These are phyloP conservation scores for Dothistroma pini DNA, from an alignment of 2,329 filamentous ascomycete species.

Conservation along the genomic window DNA sequence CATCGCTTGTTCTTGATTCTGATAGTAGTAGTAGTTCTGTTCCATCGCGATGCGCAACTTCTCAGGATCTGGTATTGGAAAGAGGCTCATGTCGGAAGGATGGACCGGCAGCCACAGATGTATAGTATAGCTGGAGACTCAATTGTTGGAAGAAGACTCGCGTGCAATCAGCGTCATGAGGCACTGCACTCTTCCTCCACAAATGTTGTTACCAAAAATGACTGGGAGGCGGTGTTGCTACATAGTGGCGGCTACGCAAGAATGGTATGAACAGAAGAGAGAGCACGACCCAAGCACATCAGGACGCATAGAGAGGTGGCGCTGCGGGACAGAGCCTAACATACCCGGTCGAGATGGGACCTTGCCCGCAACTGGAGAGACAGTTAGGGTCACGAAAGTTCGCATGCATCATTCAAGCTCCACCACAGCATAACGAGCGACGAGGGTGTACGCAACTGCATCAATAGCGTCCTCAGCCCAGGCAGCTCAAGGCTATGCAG, in stretches of 20 bases:
- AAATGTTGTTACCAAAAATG: conserved; percentile 18
- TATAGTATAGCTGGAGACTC: not conserved
- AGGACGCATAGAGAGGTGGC: conserved; percentile 12
- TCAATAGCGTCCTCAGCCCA: conserved; percentile 21
- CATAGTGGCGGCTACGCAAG: conserved; percentile 16
- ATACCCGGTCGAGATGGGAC: conserved; percentile 10
- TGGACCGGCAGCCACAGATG: not conserved
- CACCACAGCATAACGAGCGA: conserved; percentile 18
- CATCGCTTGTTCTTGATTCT: conserved; percentile 2
- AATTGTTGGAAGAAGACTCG: conserved; percentile 6
- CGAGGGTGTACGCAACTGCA: conserved; percentile 15
- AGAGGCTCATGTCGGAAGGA: conserved; percentile 21
- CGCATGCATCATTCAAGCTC: conserved; percentile 22
- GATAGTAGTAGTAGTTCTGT: conserved; percentile 12
- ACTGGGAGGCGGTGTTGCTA: conserved; percentile 19
- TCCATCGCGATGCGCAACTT: conserved; percentile 12
- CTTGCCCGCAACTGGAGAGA: conserved; percentile 7
- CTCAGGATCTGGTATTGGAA: conserved; percentile 13
- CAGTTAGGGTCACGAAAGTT: conserved; percentile 20
- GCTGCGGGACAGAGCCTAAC: conserved; percentile 17
- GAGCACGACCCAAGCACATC: conserved; percentile 13
- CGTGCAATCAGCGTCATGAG: conserved; percentile 14
- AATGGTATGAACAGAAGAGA: conserved; percentile 13
- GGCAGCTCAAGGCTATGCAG: conserved; percentile 19
- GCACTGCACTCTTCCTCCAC: conserved; percentile 10